A percentile compares a stretch with the other conserved stretches of the same genome.
These are phyloP conservation scores for Pythium pyrilobum DNA, from an alignment of 352 stramenopile genomes.

Conservation along the genomic window DNA sequence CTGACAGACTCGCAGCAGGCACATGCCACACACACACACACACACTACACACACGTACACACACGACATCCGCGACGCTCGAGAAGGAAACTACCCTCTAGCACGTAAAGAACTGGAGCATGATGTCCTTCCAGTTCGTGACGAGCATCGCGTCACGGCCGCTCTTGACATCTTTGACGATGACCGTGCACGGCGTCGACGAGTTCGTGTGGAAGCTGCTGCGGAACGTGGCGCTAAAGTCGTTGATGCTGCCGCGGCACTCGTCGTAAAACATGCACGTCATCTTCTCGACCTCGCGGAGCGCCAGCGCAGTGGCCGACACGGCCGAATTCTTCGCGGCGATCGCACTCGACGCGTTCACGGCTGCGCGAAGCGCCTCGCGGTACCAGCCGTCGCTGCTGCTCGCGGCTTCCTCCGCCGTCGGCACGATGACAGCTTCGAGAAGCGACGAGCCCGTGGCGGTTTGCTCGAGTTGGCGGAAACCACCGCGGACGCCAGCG, in stretches of 20 bases:
- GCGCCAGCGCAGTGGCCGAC: slow-evolving; percentile 27
- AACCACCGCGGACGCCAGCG: slow-evolving; percentile 12
- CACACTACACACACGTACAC: background rate
- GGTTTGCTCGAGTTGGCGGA: slow-evolving; percentile 7
- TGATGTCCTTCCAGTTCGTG: slow-evolving; percentile 62
- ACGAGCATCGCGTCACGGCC: slow-evolving; percentile 61
- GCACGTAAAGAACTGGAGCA: slow-evolving; percentile 64
- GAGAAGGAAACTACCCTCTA: too few species aligned
- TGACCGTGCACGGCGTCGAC: slow-evolving; percentile 51
- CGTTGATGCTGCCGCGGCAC: slow-evolving; percentile 61
- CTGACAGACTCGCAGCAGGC: background rate
- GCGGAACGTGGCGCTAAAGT: slow-evolving; percentile 61
- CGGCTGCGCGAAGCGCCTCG: slow-evolving; percentile 42
- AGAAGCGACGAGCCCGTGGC: slow-evolving; percentile 23
- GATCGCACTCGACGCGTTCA: slow-evolving; percentile 7
- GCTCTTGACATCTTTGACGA: slow-evolving; percentile 52
- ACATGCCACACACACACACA: background rate
- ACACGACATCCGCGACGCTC: background rate
- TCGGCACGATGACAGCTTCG: slow-evolving; percentile 63
- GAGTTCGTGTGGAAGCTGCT: slow-evolving; percentile 55
- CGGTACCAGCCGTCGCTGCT: slow-evolving; percentile 36
- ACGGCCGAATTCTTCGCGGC: slow-evolving; percentile 23
- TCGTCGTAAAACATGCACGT: slow-evolving; percentile 86
- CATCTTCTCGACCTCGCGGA: slow-evolving; percentile 85
- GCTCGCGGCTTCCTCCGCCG: slow-evolving; percentile 21